A percentile compares a stretch with the other conserved stretches of the same genome.
phyloP scores from a whole-genome alignment of 2,329 filamentous ascomycete genomes.

The Fusarium nelsonii region DNA sequence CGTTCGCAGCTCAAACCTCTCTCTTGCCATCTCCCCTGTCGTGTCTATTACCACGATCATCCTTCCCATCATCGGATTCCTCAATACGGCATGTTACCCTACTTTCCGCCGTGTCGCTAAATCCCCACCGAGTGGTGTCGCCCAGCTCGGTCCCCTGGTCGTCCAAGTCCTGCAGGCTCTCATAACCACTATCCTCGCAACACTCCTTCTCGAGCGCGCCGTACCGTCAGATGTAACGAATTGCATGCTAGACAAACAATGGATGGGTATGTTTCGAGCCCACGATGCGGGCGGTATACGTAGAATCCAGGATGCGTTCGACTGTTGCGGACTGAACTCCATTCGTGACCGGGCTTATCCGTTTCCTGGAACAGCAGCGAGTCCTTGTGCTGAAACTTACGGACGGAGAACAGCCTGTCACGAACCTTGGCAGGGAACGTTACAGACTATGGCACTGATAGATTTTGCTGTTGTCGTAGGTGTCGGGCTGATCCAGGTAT shows the following conservation, averaged over 20 bases:
- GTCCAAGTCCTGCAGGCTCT: conserved; percentile 60
- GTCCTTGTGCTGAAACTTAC: conserved; percentile 61
- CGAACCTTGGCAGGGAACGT: conserved; percentile 66
- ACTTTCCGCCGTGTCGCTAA: conserved; percentile 48
- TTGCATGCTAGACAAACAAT: conserved; percentile 69
- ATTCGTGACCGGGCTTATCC: conserved; percentile 73
- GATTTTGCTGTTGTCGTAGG: conserved; percentile 66
- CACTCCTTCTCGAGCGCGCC: conserved; percentile 55
- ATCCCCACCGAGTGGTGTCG: conserved; percentile 37
- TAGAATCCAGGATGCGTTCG: conserved; percentile 72
- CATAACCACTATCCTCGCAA: conserved; percentile 59
- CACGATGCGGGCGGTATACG: conserved; percentile 66
- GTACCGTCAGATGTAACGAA: conserved; percentile 51
- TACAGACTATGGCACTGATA: conserved; percentile 66
- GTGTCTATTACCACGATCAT: conserved; percentile 55
- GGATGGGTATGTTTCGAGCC: conserved; percentile 65
- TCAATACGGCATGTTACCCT: conserved; percentile 55
- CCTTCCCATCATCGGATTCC: conserved; percentile 56
- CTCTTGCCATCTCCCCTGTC: conserved; percentile 55
- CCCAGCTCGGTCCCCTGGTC: conserved; percentile 49
- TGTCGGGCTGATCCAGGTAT: conserved; percentile 69
- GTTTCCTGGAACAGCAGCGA: conserved; percentile 58
- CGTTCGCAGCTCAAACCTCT: conserved; percentile 54
- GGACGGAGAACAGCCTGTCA: conserved; percentile 63
- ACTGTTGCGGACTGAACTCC: conserved; percentile 74